Base-by-base conservation (phyloP, 2,329 filamentous ascomycete genomes). In the Calonectria leucothoes region DNA sequence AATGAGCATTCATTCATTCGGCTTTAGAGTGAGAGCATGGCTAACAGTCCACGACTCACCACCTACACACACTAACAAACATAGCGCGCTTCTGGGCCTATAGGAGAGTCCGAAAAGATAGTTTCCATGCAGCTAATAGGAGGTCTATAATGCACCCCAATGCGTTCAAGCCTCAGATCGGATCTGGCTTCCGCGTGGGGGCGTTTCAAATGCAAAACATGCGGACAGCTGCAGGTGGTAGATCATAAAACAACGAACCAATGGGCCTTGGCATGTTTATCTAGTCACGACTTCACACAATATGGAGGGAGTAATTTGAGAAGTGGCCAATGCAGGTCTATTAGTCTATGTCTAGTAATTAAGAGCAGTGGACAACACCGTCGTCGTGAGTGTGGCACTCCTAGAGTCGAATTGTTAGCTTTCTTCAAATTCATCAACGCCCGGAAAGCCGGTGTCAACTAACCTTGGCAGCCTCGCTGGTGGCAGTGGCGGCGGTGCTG, bases 401-500 rank as follows among this genome's bases (percentile, higher is more conserved):
- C 33, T 93, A 91, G 75, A 90, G 91, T 33, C 7, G n/a, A 27
- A n/a, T 5, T 71, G 87, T 86, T 10, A 84, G 92, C 4, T 86
- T 92, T 91, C 89, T 92, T 76, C 87, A 92, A 74, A 88, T 85
- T 12, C 82, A 85, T n/a, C 3, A 10, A 65, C 64, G n/a, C 17
- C 66, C 59, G 29, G 49, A 51, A 10, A 68, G 8, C 45, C 69
- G 0, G 64, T 42, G 52, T 69, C 59, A 55, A 49, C 74, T 78
- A 1, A 76, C 82, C 92, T 23, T 81, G 88, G 31, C 79, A 78
- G 65, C 91, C 91, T 68, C 73, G 6, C 57, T 74, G 1, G 79
- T 76, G 20, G 73, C 68, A 12, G 74, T 76, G 12, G 77, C 57
- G 52, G 74, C 71, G 37, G 75, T 71, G 25, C 67, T 71, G 57